Evolutionary conservation across 805 yeast species (phyloP), one percentile per base, ranked within the genome.

Genomic region (Martiniozyma abietophila): DNA sequence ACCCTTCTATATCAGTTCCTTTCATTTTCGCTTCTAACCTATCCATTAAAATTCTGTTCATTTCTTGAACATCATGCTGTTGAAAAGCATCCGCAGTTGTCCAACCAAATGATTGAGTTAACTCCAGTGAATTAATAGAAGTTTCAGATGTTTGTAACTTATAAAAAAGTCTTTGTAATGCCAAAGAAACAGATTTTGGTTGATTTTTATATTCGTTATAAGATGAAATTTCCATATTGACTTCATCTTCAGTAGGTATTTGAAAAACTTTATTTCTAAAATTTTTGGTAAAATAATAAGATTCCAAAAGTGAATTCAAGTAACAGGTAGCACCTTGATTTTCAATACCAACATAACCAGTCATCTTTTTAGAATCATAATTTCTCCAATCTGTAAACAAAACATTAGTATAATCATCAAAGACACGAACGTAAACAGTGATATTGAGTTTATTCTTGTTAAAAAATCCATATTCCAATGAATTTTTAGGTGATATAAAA

Each of bases 301-400:
- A 82, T 56, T 92, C 98, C 35, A 92, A 59, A 39, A 92, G 65
- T 0, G 97, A 89, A 55, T 92, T 92, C 52, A 92, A 70, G 58
- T 92, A 92, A 56, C 99, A 92, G 0, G 99, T 92, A 2, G 99
- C 99, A 43, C 98, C 99, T 61, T 92, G 99, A 51, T 92, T 92
- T 45, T 75, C 79, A 42, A 92, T 71, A 1, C 99, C 99, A 7
- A 86, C 95, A 53, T 68, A 86, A 0, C 97, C 96, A 0, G 97
- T 84, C 34, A 64, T 75, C 47, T 76, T 72, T 53, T 86, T 85
- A 2, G 96, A 86, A 56, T 92, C 85, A 58, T 83, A 83, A 49
- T 83, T 80, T 26, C 67, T 42, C 46, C 86, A 85, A 52, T 80
- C 81, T 52, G 85, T 94, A 95, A 96, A 92, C 40, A 92, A 62